These are phyloP conservation scores for Jackrogersella multiformis DNA, from an alignment of 495 filamentous ascomycete species.

Conservation along the genomic window DNA sequence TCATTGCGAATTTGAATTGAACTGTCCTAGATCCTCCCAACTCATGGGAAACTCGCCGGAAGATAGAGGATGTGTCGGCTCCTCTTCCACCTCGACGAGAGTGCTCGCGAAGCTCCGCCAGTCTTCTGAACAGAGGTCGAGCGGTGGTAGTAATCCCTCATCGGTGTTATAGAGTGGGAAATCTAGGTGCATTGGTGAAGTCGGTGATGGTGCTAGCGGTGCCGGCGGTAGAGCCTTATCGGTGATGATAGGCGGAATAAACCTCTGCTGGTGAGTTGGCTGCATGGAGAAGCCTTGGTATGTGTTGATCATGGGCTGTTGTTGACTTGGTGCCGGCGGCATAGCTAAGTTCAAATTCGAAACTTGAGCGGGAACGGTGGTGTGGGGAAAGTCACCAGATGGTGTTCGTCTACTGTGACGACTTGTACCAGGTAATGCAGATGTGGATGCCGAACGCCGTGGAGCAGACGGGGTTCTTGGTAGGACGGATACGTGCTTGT, in stretches of 20 bases:
- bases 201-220: conserved; percentile 41
- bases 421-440: conserved; percentile 31
- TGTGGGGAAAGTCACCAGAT: conserved; percentile 21
- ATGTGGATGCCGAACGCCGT: conserved; percentile 42
- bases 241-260: conserved; percentile 18
- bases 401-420: conserved; percentile 32
- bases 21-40: conserved; percentile 45
- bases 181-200: conserved; percentile 45
- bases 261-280: conserved; percentile 24
- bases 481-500: conserved; percentile 34
- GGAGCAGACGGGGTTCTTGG: conserved; percentile 32
- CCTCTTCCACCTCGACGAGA: conserved; percentile 37
- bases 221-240: conserved; percentile 46
- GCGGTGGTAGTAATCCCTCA: conserved; percentile 32
- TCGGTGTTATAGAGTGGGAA: conserved; percentile 35
- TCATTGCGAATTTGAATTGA: conserved; percentile 17
- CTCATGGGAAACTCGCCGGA: conserved; percentile 41
- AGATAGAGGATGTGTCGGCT: conserved; percentile 28
- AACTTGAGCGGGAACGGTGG: conserved; percentile 4
- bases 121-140: conserved; percentile 37
- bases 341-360: conserved; percentile 29
- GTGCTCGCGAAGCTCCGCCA: conserved; percentile 48
- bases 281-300: conserved; percentile 40
- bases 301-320: conserved; percentile 29
- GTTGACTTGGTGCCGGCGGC: conserved; percentile 12